Evolutionary conservation across 257 asterid genomes (phyloP).

Genomic region (Solanum medicagineum): DNA sequence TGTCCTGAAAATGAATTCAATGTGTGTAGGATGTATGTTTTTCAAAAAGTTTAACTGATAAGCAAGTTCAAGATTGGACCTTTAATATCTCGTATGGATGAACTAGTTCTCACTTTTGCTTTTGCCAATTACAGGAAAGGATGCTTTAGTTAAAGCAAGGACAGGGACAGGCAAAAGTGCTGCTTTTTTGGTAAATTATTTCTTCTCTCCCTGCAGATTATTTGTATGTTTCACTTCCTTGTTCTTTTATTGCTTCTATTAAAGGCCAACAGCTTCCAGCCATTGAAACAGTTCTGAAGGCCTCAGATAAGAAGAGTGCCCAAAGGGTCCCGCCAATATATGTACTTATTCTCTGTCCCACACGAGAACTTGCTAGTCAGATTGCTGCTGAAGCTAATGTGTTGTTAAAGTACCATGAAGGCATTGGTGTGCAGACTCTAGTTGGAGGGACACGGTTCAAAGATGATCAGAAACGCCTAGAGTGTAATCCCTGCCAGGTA

Average conservation of each 20-base stretch:
- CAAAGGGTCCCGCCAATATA: slow-evolving; percentile 46
- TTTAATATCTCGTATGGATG: background rate
- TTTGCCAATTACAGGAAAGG: slow-evolving; percentile 42
- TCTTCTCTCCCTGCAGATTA: background rate
- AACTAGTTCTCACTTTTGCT: background rate
- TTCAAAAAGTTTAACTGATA: background rate
- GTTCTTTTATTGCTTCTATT: slow-evolving; percentile 27
- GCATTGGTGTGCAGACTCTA: slow-evolving; percentile 74
- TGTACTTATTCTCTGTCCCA: slow-evolving; percentile 81
- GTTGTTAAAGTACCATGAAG: slow-evolving; percentile 75
- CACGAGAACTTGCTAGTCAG: slow-evolving; percentile 97
- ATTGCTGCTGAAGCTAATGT: slow-evolving; percentile 86
- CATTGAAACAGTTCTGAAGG: slow-evolving; percentile 95
- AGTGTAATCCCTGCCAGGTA: slow-evolving; percentile 73
- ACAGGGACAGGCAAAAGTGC: slow-evolving; percentile 93
- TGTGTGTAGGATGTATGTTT: background rate
- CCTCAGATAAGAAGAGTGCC: slow-evolving; percentile 16
- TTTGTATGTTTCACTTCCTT: background rate
- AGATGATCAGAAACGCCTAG: slow-evolving; percentile 66
- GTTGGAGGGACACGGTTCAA: slow-evolving; percentile 92
- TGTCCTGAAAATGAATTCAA: background rate
- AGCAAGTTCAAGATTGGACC: background rate
- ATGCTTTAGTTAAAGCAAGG: slow-evolving; percentile 85
- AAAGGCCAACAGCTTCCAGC: slow-evolving; percentile 96
- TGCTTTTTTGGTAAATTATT: slow-evolving; percentile 70